Evolutionary conservation across 164 flowering plant species (phyloP).

Genomic region (Pachysandra terminalis): DNA sequence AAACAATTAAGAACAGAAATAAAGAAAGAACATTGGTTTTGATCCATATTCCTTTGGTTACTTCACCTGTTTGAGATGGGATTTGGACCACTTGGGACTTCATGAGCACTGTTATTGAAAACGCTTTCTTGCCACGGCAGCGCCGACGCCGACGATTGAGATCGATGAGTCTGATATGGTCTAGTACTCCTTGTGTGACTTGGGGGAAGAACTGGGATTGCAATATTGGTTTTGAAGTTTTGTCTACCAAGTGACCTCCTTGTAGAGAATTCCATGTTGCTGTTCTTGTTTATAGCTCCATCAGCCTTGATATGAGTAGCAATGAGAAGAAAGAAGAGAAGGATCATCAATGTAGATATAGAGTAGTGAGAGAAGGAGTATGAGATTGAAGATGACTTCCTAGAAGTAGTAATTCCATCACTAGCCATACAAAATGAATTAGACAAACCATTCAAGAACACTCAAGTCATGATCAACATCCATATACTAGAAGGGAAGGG

Average conservation of each 20-base stretch:
- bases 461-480: not conserved
- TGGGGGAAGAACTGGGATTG: slow-evolving; percentile 7
- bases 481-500: not conserved
- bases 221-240: too few relatives aligned
- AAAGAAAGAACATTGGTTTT: too few relatives aligned
- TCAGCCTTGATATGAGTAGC: slow-evolving; percentile 7
- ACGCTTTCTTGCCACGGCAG: slow-evolving; percentile 20
- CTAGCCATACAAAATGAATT: slow-evolving; percentile 30
- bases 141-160: too few relatives aligned
- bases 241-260: slow-evolving; percentile 6
- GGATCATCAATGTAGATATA: slow-evolving; percentile 9
- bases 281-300: not conserved
- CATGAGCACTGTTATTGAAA: slow-evolving; percentile 38
- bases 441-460: slow-evolving; percentile 15
- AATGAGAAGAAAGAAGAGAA: slow-evolving; percentile 22
- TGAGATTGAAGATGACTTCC: slow-evolving; percentile 6
- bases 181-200: not conserved
- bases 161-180: not conserved
- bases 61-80: slow-evolving; percentile 50
- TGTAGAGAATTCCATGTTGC: not conserved
- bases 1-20: not conserved
- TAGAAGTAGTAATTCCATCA: too few relatives aligned
- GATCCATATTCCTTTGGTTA: not conserved
- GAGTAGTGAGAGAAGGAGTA: slow-evolving; percentile 3
- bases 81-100: slow-evolving; percentile 61